Evolutionary conservation across 495 filamentous ascomycete genomes (phyloP), one percentile per base, ranked within the genome.

Genomic region (Podospora appendiculata): DNA sequence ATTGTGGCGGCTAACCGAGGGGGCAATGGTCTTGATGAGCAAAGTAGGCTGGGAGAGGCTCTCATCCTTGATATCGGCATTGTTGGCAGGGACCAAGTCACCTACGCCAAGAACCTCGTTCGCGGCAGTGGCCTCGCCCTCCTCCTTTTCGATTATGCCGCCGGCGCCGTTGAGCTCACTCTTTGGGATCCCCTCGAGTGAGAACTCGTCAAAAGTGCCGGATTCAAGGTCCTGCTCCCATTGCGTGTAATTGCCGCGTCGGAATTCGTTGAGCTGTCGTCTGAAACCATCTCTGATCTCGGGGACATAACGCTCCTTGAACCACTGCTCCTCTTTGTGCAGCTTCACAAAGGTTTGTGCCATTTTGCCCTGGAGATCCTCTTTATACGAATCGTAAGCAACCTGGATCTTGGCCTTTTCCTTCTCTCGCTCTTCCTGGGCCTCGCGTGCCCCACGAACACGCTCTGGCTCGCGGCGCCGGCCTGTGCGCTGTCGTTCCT

Each of bases 1-100:
- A 61, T 95, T 96, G 14, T 82, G 82, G n/a, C 94, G 85, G 60
- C 87, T 95, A 44, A 99, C 94, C 55, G 92, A 92, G 4, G 93
- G 94, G 11, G 94, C 93, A 64, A 99, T 87, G 0, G 93, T 99
- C 72, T 99, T 99, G 72, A 99, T 96, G 41, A 99, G 79, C 25
- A 99, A 75, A 1, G 94, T 91, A 12, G 93, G 94, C 67, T 94
- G 88, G 53, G 81, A 80, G 14, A 89, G 74, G 44, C 82, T 83
- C 51, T 95, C 88, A 60, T 96, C 91, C 8, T 89, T 79, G 38
- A 95, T 74, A 52, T 95, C 89, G 48, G 84, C 86, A 42, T 85
- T 88, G 57, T 78, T 79, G 33, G 83, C 81, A 38, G 91, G 89
- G 17, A 95, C 80, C 46, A 96, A 68, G 67, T 96, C 91, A 32